A percentile compares a stretch with the other conserved stretches of the same genome.
Conservation (phyloP, 495 filamentous ascomycete species). For the Aspergillus egyptiacus region DNA sequence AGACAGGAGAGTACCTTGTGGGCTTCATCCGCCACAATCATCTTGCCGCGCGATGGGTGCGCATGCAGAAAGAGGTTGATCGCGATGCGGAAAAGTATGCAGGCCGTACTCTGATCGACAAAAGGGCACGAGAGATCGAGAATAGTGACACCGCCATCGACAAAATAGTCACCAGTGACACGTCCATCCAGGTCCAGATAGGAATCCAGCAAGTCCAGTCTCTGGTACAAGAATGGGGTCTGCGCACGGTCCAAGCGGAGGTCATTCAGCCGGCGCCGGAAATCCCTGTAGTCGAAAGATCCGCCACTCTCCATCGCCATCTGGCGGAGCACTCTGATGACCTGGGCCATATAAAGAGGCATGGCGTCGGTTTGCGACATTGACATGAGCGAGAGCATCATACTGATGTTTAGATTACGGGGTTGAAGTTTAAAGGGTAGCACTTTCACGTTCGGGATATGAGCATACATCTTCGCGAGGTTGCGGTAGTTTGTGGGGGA, state of each 20-base stretch:
- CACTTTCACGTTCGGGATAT: constrained; percentile 39
- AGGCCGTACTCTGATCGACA: constrained; percentile 57
- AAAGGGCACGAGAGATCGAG: constrained; percentile 70
- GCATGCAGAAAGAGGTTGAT: constrained; percentile 54
- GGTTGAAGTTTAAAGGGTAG: constrained; percentile 8
- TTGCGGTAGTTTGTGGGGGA: constrained; percentile 52
- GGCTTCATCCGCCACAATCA: constrained; percentile 54
- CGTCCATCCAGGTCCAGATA: constrained; percentile 29
- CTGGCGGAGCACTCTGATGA: constrained; percentile 50
- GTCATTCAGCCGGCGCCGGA: constrained; percentile 19
- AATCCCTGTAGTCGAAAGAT: constrained; percentile 47
- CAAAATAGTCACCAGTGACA: constrained; percentile 16
- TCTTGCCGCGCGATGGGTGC: constrained; percentile 31
- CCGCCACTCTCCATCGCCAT: constrained; percentile 44
- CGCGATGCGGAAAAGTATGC: constrained; percentile 63
- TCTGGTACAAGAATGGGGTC: constrained; percentile 29
- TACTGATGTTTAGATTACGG: constrained; percentile 43
- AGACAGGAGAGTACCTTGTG: constrained; percentile 40
- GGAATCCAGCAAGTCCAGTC: constrained; percentile 39
- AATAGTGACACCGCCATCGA: constrained; percentile 58
- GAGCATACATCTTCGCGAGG: constrained; percentile 38
- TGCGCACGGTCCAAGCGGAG: constrained; percentile 24
- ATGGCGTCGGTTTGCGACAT: constrained; percentile 19
- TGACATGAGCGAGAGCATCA: constrained; percentile 64
- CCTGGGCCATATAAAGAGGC: constrained; percentile 49